phyloP scores from a whole-genome alignment of 2,329 filamentous ascomycete genomes.

The Pseudocercospora cruenta region DNA sequence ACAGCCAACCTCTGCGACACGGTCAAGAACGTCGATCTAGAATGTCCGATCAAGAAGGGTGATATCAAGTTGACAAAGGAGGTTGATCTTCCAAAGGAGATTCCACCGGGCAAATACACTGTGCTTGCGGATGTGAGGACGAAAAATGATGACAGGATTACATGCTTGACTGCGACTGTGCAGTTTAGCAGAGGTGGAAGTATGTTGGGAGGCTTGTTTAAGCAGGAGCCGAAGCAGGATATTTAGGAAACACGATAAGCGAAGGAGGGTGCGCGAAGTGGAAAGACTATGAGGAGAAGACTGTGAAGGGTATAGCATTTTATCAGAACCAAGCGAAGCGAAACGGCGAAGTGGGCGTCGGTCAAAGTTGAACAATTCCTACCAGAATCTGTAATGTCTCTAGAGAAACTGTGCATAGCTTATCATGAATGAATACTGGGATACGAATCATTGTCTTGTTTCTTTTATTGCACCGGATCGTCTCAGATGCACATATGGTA shows the following conservation, averaged over 20 bases:
- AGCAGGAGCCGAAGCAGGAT: conserved; percentile 27
- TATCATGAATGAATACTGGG: not conserved
- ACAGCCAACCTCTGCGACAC: conserved; percentile 86
- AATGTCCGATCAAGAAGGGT: conserved; percentile 86
- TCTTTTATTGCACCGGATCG: not conserved
- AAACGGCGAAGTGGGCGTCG: conserved; percentile 6
- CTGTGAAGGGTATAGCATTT: not conserved
- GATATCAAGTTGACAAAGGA: conserved; percentile 72
- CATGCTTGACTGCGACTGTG: conserved; percentile 80
- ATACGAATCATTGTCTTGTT: not conserved
- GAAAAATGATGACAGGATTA: conserved; percentile 73
- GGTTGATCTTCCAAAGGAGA: conserved; percentile 81
- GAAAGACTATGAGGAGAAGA: not conserved
- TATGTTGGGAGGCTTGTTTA: conserved; percentile 24
- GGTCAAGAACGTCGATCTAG: conserved; percentile 81
- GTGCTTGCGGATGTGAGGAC: conserved; percentile 85
- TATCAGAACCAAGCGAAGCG: not conserved
- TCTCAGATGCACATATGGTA: not conserved
- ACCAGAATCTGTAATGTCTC: conserved; percentile 6
- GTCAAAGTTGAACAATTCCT: not conserved
- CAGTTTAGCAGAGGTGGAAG: conserved; percentile 56
- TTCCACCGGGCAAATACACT: conserved; percentile 88
- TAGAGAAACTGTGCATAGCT: conserved; percentile 10
- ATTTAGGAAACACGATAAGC: conserved; percentile 17
- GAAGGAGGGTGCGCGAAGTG: not conserved